Conservation (phyloP, 805 yeast species). For the Candida maltosa region DNA sequence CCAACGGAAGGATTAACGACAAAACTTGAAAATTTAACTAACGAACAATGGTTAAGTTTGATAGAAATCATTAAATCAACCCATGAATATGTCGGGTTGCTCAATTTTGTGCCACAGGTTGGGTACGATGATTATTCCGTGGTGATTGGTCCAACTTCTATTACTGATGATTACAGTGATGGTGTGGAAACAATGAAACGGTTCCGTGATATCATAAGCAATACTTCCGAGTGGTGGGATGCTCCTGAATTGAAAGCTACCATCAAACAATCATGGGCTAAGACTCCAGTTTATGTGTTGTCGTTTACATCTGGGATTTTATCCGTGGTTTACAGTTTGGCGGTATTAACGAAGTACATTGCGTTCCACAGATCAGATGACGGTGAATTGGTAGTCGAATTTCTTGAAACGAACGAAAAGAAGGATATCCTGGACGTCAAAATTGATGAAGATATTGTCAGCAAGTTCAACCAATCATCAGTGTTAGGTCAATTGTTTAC, state of each 20-base stretch:
- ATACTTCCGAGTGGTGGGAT: conserved; percentile 14
- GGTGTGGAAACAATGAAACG: background rate
- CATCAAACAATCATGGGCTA: conserved; percentile 15
- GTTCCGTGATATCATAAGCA: background rate
- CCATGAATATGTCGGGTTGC: conserved; percentile 24
- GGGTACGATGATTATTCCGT: conserved; percentile 6
- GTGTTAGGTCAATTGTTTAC: conserved; percentile 3
- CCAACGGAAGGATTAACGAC: conserved; percentile 17
- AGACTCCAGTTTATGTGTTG: conserved; percentile 15
- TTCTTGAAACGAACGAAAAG: background rate
- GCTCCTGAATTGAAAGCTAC: conserved; percentile 7
- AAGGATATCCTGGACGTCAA: background rate
- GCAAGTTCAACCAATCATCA: conserved; percentile 1
- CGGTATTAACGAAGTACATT: conserved; percentile 14
- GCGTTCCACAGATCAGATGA: conserved; percentile 5
- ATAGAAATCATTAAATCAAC: conserved; percentile 25
- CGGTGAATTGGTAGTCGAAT: conserved; percentile 6
- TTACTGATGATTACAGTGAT: background rate
- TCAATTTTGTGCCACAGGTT: conserved; percentile 23
- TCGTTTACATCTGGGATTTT: conserved; percentile 14
- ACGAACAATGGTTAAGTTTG: conserved; percentile 26
- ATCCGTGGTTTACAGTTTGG: conserved; percentile 15
- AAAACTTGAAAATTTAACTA: conserved; percentile 10
- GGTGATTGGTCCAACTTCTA: conserved; percentile 10
- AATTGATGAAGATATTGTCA: background rate